Conservation (phyloP, 345 rosid genomes). For the Bruguiera parviflora region DNA sequence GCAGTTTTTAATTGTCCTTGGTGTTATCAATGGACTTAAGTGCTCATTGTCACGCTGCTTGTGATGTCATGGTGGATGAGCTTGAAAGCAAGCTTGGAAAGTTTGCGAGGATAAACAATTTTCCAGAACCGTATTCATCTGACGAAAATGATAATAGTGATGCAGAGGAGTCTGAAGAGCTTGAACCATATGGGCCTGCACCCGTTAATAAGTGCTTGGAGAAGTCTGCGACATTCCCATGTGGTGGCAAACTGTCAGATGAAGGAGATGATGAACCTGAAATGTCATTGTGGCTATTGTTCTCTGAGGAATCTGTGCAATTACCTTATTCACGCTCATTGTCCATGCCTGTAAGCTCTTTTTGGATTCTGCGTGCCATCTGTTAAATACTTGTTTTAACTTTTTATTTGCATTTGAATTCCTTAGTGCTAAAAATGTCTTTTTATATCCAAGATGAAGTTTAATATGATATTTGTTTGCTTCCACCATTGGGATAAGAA, state of each 20-base stretch:
- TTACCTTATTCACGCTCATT: slow-evolving; percentile 2
- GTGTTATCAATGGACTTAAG: slow-evolving; percentile 33
- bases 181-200: slow-evolving; percentile 17
- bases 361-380: not conserved
- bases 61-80: slow-evolving; percentile 33
- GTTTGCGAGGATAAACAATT: slow-evolving; percentile 24
- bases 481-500: too few species aligned
- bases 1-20: not conserved
- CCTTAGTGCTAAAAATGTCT: too few species aligned
- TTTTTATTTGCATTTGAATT: not conserved
- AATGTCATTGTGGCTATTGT: slow-evolving; percentile 31
- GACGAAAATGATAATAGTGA: slow-evolving; percentile 38
- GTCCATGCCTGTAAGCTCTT: slow-evolving; percentile 38
- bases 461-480: too few species aligned
- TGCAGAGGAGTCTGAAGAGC: slow-evolving; percentile 33
- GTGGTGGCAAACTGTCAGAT: slow-evolving; percentile 17
- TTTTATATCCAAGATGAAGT: too few species aligned
- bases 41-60: not conserved
- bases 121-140: slow-evolving; percentile 24
- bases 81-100: slow-evolving; percentile 24
- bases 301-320: slow-evolving; percentile 27
- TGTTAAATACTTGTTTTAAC: not conserved
- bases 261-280: slow-evolving; percentile 36
- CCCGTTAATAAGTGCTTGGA: slow-evolving; percentile 21
- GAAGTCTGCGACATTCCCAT: slow-evolving; percentile 30